Evolutionary conservation across 805 yeast genomes (phyloP).

Genomic region (Ogataea naganishii): DNA sequence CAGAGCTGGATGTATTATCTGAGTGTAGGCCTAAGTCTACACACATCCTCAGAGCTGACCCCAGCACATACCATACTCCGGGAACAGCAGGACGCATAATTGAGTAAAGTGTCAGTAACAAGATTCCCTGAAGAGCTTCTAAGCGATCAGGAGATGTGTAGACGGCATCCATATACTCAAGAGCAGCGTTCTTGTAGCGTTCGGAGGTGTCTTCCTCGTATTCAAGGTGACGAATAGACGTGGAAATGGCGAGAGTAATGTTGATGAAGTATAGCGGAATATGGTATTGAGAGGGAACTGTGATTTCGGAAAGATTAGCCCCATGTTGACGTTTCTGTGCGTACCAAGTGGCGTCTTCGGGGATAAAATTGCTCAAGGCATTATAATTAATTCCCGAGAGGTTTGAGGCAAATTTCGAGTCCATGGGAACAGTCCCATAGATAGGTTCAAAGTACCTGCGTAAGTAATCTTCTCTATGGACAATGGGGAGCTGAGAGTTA

Average conservation of each 20-base stretch:
- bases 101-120: conserved; percentile 62
- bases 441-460: conserved; percentile 63
- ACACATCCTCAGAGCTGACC: conserved; percentile 69
- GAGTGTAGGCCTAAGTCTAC: conserved; percentile 82
- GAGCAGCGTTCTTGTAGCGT: conserved; percentile 61
- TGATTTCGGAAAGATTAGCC: conserved; percentile 25
- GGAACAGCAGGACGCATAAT: conserved; percentile 86
- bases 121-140: conserved; percentile 65
- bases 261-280: conserved; percentile 63
- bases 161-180: conserved; percentile 47
- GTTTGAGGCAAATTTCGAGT: conserved; percentile 50
- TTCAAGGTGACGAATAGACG: conserved; percentile 62
- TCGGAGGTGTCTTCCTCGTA: conserved; percentile 60
- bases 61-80: conserved; percentile 88
- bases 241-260: conserved; percentile 72
- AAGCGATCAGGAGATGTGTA: conserved; percentile 51
- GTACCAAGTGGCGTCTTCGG: conserved; percentile 38
- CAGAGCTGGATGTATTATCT: too few relatives aligned
- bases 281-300: conserved; percentile 39
- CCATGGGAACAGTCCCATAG: conserved; percentile 57
- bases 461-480: conserved; percentile 75
- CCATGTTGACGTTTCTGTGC: conserved; percentile 18
- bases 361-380: conserved; percentile 15
- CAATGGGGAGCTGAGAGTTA: conserved; percentile 74
- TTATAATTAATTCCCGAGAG: conserved; percentile 36